Conservation (phyloP, 352 stramenopile genomes). For the Pythium sp. region DNA sequence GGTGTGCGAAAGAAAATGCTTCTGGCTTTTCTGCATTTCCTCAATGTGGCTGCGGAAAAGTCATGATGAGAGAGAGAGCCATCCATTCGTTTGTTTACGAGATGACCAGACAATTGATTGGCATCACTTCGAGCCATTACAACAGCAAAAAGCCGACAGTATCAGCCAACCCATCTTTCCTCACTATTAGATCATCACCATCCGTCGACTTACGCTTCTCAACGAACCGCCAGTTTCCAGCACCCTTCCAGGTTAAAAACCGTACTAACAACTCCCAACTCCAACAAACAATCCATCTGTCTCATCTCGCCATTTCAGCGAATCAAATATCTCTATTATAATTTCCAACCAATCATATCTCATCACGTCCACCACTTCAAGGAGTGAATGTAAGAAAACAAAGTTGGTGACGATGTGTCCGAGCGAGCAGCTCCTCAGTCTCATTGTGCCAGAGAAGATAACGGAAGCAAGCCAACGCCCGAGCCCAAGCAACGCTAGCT, state of each 20-base stretch:
- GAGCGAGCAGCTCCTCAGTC: background rate
- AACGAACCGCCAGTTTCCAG: background rate
- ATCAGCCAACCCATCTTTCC: background rate
- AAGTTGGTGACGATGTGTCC: background rate
- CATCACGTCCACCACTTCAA: background rate
- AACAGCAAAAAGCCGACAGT: background rate
- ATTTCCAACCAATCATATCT: background rate
- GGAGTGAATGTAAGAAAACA: background rate
- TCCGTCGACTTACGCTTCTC: background rate
- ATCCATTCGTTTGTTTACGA: background rate
- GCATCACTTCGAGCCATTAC: background rate
- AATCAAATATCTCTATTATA: background rate
- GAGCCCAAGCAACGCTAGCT: background rate
- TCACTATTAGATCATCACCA: too few relatives aligned
- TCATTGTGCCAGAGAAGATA: background rate
- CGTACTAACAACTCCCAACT: background rate
- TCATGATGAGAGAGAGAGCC: background rate
- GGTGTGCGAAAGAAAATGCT: background rate
- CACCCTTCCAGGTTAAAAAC: background rate
- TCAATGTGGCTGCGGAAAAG: background rate
- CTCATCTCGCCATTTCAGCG: background rate
- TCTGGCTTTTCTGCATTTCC: background rate
- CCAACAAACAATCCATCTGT: background rate
- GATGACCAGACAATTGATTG: background rate
- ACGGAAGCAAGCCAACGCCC: background rate